Conservation (phyloP, 148 eudicot species). For the Rhododendron simsii region DNA sequence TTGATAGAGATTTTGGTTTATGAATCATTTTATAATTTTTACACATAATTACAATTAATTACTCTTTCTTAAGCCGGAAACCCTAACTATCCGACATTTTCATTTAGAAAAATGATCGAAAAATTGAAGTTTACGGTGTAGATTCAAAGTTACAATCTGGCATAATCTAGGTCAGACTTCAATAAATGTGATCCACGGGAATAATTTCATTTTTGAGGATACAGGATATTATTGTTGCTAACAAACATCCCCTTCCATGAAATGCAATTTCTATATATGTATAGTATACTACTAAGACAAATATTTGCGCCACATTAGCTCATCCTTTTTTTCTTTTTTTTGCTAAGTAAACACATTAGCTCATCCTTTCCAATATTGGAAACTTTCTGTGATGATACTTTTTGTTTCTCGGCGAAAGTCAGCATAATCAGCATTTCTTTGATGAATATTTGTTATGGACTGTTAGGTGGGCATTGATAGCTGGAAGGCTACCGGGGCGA, state of each 20-base stretch:
- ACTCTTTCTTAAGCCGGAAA: neutral
- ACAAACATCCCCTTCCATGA: neutral
- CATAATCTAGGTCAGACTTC: neutral
- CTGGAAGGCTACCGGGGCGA: constrained; percentile 33
- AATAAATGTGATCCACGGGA: neutral
- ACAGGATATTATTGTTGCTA: neutral
- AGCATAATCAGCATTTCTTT: neutral
- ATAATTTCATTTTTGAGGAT: too few species aligned
- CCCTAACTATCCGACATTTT: neutral
- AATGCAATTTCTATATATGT: neutral
- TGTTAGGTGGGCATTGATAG: constrained; percentile 29
- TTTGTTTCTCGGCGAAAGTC: neutral
- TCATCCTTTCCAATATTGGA: neutral
- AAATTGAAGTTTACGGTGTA: neutral
- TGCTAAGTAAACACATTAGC: neutral
- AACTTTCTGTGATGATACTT: neutral
- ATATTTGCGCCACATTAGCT: neutral
- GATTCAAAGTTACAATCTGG: neutral
- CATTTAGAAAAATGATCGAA: neutral
- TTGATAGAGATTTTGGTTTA: neutral
- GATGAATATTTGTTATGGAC: neutral
- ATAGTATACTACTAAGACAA: too few species aligned
- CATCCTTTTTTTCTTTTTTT: neutral
- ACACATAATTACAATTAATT: neutral
- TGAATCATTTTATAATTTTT: neutral